Evolutionary conservation across 2,329 filamentous ascomycete genomes (phyloP).

Genomic region (Beauveria sp.): DNA sequence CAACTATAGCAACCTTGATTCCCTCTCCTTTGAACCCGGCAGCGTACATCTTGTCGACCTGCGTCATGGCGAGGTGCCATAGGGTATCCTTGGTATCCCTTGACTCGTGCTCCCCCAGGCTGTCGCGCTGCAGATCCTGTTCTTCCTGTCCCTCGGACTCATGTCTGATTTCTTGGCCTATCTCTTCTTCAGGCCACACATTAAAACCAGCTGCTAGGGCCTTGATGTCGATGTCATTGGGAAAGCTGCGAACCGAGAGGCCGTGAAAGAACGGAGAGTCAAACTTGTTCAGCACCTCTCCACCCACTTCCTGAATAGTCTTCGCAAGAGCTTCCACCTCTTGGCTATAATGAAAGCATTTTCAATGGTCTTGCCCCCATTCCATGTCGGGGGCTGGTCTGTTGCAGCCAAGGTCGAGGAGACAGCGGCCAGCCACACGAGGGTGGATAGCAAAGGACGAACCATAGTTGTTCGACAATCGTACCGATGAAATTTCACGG

Average conservation of each 20-base stretch:
- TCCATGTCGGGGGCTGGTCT: not conserved
- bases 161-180: not conserved
- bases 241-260: not conserved
- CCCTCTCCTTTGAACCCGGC: conserved; percentile 35
- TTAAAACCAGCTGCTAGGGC: not conserved
- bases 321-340: not conserved
- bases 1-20: conserved; percentile 39
- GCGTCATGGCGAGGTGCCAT: conserved; percentile 39
- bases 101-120: not conserved
- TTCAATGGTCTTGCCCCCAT: not conserved
- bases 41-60: conserved; percentile 38
- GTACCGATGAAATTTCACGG: too few species aligned
- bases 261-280: not conserved
- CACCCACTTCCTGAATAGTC: not conserved
- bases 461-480: not conserved
- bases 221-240: not conserved
- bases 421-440: not conserved
- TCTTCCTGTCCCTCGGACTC: not conserved
- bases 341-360: not conserved
- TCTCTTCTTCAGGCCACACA: not conserved
- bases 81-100: conserved; percentile 25
- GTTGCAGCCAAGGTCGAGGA: not conserved
- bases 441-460: not conserved
- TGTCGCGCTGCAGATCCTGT: not conserved
- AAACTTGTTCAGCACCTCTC: not conserved